Conservation (phyloP, 2,329 filamentous ascomycete species). For the Ophiostoma quercus region DNA sequence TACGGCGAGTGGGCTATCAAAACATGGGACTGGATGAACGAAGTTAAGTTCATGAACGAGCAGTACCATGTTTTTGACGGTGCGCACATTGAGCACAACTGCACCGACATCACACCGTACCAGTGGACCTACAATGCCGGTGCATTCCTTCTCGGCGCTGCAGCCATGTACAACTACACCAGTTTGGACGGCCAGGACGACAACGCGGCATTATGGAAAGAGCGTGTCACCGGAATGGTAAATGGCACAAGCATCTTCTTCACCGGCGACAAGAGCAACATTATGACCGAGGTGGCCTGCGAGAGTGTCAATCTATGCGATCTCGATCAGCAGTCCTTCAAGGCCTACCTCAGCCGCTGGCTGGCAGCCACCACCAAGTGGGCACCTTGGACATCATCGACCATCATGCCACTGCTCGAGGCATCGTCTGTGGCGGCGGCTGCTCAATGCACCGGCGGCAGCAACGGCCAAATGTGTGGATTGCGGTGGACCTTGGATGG, state of each 20-base stretch:
- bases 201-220: conserved; percentile 45
- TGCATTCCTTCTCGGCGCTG: conserved; percentile 59
- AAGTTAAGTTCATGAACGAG: conserved; percentile 53
- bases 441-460: conserved; percentile 53
- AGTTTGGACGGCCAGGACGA: conserved; percentile 33
- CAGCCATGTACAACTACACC: conserved; percentile 64
- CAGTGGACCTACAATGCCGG: conserved; percentile 69
- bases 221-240: conserved; percentile 53
- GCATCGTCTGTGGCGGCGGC: conserved; percentile 55
- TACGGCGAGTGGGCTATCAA: conserved; percentile 73
- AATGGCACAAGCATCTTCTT: conserved; percentile 53
- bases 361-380: conserved; percentile 58
- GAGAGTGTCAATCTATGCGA: conserved; percentile 58
- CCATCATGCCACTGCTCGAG: conserved; percentile 49
- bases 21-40: conserved; percentile 64
- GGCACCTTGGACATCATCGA: conserved; percentile 53
- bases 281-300: conserved; percentile 63
- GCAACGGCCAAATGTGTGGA: conserved; percentile 54
- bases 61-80: conserved; percentile 59
- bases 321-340: conserved; percentile 58
- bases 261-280: conserved; percentile 43
- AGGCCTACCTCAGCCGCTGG: conserved; percentile 58
- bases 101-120: conserved; percentile 52
- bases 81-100: conserved; percentile 52
- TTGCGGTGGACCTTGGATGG: conserved; percentile 48